Evolutionary conservation across 225 moss, liverwort and hornwort species (phyloP).

Genomic region (Rhytidiadelphus loreus): DNA sequence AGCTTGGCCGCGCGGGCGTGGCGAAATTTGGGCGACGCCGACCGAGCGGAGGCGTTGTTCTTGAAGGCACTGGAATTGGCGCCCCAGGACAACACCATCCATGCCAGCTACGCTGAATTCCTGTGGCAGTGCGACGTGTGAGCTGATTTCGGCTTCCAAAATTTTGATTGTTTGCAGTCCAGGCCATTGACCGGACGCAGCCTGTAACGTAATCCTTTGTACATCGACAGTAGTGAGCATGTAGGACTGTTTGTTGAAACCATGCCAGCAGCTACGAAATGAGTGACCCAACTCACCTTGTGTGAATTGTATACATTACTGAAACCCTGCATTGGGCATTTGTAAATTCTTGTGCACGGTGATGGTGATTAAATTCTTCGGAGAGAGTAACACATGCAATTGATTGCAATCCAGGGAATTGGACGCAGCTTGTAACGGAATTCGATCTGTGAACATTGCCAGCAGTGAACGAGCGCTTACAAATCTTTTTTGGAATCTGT

Average conservation of each 20-base stretch:
- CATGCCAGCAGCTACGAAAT: neutral
- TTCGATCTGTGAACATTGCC: neutral
- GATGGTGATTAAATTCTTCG: neutral
- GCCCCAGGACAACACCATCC: neutral
- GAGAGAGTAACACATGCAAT: neutral
- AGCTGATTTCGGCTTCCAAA: neutral
- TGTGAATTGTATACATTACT: neutral
- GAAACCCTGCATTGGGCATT: neutral
- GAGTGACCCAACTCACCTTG: neutral
- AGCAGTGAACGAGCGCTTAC: neutral
- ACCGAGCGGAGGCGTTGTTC: conserved; percentile 6
- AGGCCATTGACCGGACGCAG: neutral
- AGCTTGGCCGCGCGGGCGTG: neutral
- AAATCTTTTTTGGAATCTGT: neutral
- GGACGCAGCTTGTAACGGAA: neutral
- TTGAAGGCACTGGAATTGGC: neutral
- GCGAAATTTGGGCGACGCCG: neutral
- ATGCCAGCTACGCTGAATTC: conserved; percentile 15
- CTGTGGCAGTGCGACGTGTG: conserved; percentile 14
- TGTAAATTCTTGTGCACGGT: neutral
- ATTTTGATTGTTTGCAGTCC: neutral
- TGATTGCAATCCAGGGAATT: neutral
- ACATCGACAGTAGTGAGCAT: neutral
- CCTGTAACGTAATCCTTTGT: neutral
- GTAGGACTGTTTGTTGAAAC: neutral